These are phyloP conservation scores for Chenopodium formosanum DNA, from an alignment of 148 eudicot genomes.

Conservation along the genomic window DNA sequence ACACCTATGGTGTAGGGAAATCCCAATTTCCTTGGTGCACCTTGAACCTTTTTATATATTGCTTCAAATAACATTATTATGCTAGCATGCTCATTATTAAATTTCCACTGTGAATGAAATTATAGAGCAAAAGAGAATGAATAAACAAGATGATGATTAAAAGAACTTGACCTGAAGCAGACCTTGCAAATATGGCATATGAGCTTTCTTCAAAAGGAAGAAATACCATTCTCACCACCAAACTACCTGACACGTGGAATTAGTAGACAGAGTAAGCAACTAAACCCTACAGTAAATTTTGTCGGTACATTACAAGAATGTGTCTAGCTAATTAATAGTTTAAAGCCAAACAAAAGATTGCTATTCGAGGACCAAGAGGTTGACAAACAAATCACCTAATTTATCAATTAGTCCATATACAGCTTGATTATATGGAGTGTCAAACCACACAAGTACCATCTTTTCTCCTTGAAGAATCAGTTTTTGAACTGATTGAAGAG, in stretches of 20 bases:
- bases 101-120: background rate
- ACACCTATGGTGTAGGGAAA: too few relatives aligned
- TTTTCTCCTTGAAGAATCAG: slow-evolving; percentile 98
- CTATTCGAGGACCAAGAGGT: slow-evolving; percentile 1
- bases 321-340: background rate
- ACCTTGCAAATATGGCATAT: slow-evolving; percentile 91
- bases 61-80: background rate
- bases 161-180: slow-evolving; percentile 81
- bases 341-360: slow-evolving; percentile 5
- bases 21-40: too few relatives aligned
- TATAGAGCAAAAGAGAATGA: background rate
- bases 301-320: background rate
- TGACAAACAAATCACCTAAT: slow-evolving; percentile 54
- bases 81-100: background rate
- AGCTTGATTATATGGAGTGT: slow-evolving; percentile 96
- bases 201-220: slow-evolving; percentile 99
- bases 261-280: background rate
- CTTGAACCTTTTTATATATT: too few relatives aligned
- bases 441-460: slow-evolving; percentile 95
- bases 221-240: slow-evolving; percentile 93
- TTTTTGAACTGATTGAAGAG: slow-evolving; percentile 81
- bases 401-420: slow-evolving; percentile 97
- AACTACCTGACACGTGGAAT: slow-evolving; percentile 66
- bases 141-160: background rate
- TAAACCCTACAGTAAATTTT: background rate